Percentiles rank a stretch among this genome's conserved stretches.
phyloP scores from a whole-genome alignment of 1,284 basidiomycete genomes.

The Pseudozyma pruni region DNA sequence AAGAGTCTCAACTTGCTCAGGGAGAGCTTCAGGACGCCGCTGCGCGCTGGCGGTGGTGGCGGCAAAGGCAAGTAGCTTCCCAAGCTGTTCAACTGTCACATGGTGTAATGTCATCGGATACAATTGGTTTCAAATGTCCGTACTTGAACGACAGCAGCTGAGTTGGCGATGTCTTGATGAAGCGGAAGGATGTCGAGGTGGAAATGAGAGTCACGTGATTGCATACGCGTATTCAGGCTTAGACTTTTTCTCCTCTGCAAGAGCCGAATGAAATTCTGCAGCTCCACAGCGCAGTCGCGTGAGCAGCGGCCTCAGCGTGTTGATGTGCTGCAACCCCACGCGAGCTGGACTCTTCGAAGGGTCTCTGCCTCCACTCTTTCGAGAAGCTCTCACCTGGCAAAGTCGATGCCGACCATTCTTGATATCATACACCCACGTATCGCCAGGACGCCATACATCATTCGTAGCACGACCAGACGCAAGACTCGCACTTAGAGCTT shows the following conservation, averaged over 20 bases:
- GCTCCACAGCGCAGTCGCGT: too few species aligned
- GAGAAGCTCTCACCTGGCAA: too few species aligned
- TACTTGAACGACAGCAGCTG: background rate
- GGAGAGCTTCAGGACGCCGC: constrained; percentile 38
- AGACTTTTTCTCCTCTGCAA: too few species aligned
- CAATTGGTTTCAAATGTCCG: background rate
- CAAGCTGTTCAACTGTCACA: background rate
- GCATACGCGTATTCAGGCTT: background rate
- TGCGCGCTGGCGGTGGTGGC: constrained; percentile 8
- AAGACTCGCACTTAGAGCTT: too few species aligned
- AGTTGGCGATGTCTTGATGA: background rate
- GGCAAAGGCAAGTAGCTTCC: constrained; percentile 3
- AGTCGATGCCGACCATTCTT: too few species aligned
- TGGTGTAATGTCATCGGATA: background rate
- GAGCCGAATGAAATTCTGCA: background rate
- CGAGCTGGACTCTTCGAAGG: background rate
- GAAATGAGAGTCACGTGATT: constrained; percentile 10
- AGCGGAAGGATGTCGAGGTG: background rate
- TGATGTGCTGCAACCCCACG: constrained; percentile 7
- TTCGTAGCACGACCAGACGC: too few species aligned
- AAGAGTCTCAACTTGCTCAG: constrained; percentile 46
- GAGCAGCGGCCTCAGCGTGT: constrained; percentile 2
- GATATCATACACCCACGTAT: too few species aligned
- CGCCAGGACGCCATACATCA: too few species aligned
- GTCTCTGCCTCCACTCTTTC: background rate